Evolutionary conservation across 2,329 filamentous ascomycete genomes (phyloP), one percentile per base, ranked within the genome.

Genomic region (Neofusicoccum sp.): DNA sequence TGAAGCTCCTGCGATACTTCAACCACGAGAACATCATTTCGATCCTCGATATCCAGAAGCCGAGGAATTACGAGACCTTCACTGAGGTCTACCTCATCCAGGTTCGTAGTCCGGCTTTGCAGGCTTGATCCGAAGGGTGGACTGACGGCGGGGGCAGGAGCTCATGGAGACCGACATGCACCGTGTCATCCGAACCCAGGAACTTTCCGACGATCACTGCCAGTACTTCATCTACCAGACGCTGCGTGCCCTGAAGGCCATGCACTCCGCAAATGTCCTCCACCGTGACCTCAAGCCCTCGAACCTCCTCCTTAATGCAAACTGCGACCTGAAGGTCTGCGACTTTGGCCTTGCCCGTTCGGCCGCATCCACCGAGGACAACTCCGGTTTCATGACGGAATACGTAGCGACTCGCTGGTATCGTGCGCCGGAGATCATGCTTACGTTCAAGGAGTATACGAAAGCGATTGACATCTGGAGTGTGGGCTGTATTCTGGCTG

Each of bases 321-420:
- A 99, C 79, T 99, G 95, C 78, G 95, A 99, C 79, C 83, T 99
- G 68, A 99, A 99, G 79, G 95, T 99, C 68, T 99, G 95, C 79
- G 95, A 99, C 76, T 99, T 99, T 72, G 95, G 95, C 73, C 86
- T 99, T 61, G 95, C 95, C 51, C 88, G 93, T 71, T 98, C 93
- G 8, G 95, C 95, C 11, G 95, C 95, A 7, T 97, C 93, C 8
- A 96, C 96, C 68, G 95, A 99, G 73, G 95, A 99, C 77, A 99
- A 99, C 79, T 97, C 93, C n/a, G 95, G 95, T 24, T 99, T 99
- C 85, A 99, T 99, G 95, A 99, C 95, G 14, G 95, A 99, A 96
- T 99, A 99, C 75, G 95, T 99, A 61, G 95, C 95, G 56, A 99
- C 95, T 48, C 89, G 95, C 71, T 99, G 95, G 95, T 99, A 99